Evolutionary conservation across 257 asterid genomes (phyloP).

Genomic region (Jacaranda copaia): DNA sequence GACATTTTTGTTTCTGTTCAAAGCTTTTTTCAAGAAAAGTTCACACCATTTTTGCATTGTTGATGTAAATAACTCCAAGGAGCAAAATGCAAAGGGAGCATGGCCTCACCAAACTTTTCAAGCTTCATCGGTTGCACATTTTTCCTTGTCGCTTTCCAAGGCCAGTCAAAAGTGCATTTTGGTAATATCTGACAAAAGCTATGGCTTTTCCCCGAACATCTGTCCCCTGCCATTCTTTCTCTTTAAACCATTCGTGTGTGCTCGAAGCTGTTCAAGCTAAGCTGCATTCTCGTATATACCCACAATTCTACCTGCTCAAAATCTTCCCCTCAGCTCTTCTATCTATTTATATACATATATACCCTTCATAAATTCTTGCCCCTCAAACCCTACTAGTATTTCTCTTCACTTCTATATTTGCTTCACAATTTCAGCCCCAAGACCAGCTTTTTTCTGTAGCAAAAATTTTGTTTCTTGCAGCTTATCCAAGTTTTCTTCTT

Average conservation of each 20-base stretch:
- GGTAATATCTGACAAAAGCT: constrained; percentile 72
- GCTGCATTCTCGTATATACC: constrained; percentile 37
- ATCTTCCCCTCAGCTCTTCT: constrained; percentile 2
- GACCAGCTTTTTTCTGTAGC: constrained; percentile 22
- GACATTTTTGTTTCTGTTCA: not conserved
- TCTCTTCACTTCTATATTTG: constrained; percentile 34
- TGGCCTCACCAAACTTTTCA: constrained; percentile 42
- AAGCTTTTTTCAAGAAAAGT: constrained; percentile 20
- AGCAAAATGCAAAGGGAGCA: constrained; percentile 41
- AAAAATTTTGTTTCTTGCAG: constrained; percentile 32
- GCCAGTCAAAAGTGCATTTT: constrained; percentile 88
- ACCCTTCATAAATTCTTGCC: constrained; percentile 20
- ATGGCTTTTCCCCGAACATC: constrained; percentile 55
- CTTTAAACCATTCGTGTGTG: constrained; percentile 49
- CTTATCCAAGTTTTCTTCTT: constrained; percentile 33
- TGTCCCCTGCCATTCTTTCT: constrained; percentile 51
- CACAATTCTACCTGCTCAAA: not conserved
- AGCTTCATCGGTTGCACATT: constrained; percentile 65
- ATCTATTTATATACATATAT: constrained; percentile 32
- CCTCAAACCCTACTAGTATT: constrained; percentile 42
- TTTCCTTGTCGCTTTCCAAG: constrained; percentile 54
- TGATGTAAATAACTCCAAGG: constrained; percentile 39
- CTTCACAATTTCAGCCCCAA: not conserved
- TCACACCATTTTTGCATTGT: constrained; percentile 35
- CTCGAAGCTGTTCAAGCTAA: not conserved